Evolutionary conservation across 2,329 filamentous ascomycete genomes (phyloP), one percentile per base, ranked within the genome.

Genomic region (Aspergillus melleus): DNA sequence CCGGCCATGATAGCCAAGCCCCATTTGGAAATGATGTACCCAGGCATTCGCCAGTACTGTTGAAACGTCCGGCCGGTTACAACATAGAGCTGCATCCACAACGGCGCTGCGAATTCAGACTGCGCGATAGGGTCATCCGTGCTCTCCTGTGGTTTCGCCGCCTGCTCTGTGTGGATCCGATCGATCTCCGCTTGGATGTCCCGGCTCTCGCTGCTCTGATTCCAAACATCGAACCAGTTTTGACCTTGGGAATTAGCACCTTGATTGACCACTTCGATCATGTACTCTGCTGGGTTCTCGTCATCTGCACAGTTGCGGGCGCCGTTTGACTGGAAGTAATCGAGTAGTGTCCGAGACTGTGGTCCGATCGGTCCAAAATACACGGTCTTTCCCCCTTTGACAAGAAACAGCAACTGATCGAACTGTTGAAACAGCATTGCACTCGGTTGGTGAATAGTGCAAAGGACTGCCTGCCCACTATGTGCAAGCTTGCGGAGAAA

Each of bases 361-460:
- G 81, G 63, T 0, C 88, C 88, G 47, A 89, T 86, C 4, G 88
- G 79, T 1, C 87, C 88, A 71, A 89, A 89, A 66, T 90, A 90
- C 0, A 88, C 85, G 0, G 86, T 89, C 68, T 82, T 86, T 0
- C 87, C 88, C 12, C 87, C 87, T 53, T 81, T 81, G 1, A 85
- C 85, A 0, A 90, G 78, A 69, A 90, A 86, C 0, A 89, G 74
- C 1, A 89, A 73, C 1, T 81, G 79, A 62, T 89, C 86, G 52
- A 88, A 96, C 60, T 91, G 87, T 74, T 96, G 90, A 80, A 97
- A 96, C 51, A 96, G 82, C 80, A 96, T 91, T 44, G 92, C 91
- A 12, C 90, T 94, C 14, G 93, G 93, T 74, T 97, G 93, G 74
- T 97, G 93, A 61, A 97, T 96, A 0, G 93, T 96, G 77, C 91